Conservation (phyloP, 805 yeast species). For the Zygotorulaspora danielsina region DNA sequence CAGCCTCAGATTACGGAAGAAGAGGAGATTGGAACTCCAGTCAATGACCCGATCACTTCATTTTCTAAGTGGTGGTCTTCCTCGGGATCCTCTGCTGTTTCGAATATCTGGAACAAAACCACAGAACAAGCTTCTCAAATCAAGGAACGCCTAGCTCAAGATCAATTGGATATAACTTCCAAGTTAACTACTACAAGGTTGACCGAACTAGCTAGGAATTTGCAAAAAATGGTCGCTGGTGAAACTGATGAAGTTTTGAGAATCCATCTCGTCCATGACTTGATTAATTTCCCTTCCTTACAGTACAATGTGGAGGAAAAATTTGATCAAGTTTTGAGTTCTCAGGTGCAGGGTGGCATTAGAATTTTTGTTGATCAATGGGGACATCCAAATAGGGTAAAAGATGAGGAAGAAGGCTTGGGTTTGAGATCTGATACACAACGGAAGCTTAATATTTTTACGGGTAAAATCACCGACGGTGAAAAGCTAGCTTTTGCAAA, state of each 20-base stretch:
- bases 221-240: slow-evolving; percentile 34
- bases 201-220: slow-evolving; percentile 33
- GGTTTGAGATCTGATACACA: slow-evolving; percentile 11
- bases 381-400: slow-evolving; percentile 32
- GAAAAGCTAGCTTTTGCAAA: slow-evolving; percentile 87
- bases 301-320: slow-evolving; percentile 42
- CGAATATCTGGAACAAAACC: slow-evolving; percentile 63
- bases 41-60: slow-evolving; percentile 59
- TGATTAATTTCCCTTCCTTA: slow-evolving; percentile 48
- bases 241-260: slow-evolving; percentile 52
- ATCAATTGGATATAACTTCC: slow-evolving; percentile 32
- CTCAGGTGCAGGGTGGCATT: slow-evolving; percentile 76
- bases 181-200: slow-evolving; percentile 25
- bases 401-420: slow-evolving; percentile 2
- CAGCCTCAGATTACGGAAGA: slow-evolving; percentile 22
- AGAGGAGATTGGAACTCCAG: slow-evolving; percentile 26
- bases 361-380: slow-evolving; percentile 54
- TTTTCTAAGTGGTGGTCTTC: slow-evolving; percentile 72
- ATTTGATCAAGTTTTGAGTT: slow-evolving; percentile 57
- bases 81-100: slow-evolving; percentile 62
- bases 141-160: slow-evolving; percentile 36
- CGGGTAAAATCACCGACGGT: slow-evolving; percentile 76
- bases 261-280: slow-evolving; percentile 64
- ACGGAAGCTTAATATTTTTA: slow-evolving; percentile 61
- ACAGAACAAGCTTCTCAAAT: slow-evolving; percentile 44